These are phyloP conservation scores for Pestalotiopsis fici DNA, from an alignment of 2,329 filamentous ascomycete genomes.

Conservation along the genomic window DNA sequence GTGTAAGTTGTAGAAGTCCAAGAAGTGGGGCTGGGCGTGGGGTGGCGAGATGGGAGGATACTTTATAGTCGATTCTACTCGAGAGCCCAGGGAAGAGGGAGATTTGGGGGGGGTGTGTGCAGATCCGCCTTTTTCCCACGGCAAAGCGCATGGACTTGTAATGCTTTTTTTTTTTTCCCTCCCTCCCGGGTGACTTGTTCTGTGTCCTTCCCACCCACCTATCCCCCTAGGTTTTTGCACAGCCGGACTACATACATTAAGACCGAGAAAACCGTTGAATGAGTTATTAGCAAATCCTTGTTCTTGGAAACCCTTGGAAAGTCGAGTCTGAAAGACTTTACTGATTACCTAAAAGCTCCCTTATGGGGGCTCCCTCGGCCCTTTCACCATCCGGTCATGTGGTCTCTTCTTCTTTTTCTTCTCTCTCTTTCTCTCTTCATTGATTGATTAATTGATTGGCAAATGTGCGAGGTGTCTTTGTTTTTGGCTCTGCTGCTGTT, in stretches of 20 bases:
- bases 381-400: constrained; percentile 1
- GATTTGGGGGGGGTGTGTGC: constrained; percentile 11
- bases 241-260: too few relatives aligned
- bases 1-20: constrained; percentile 2
- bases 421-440: neutral
- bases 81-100: neutral
- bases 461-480: constrained; percentile 2
- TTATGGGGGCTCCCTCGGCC: neutral
- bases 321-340: neutral
- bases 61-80: constrained; percentile 7
- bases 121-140: neutral
- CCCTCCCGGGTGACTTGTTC: too few relatives aligned
- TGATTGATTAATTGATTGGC: neutral
- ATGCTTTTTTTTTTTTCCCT: neutral
- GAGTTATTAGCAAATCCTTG: neutral
- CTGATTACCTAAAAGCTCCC: neutral
- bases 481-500: neutral
- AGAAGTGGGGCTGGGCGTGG: neutral
- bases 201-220: too few relatives aligned
- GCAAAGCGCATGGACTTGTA: neutral
- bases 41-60: constrained; percentile 4
- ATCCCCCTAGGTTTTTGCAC: too few relatives aligned
- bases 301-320: neutral
- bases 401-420: too few relatives aligned
- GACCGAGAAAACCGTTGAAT: too few relatives aligned